Evolutionary conservation across 495 filamentous ascomycete species (phyloP), one percentile per base, ranked within the genome.

Genomic region (Patellaria atrata): DNA sequence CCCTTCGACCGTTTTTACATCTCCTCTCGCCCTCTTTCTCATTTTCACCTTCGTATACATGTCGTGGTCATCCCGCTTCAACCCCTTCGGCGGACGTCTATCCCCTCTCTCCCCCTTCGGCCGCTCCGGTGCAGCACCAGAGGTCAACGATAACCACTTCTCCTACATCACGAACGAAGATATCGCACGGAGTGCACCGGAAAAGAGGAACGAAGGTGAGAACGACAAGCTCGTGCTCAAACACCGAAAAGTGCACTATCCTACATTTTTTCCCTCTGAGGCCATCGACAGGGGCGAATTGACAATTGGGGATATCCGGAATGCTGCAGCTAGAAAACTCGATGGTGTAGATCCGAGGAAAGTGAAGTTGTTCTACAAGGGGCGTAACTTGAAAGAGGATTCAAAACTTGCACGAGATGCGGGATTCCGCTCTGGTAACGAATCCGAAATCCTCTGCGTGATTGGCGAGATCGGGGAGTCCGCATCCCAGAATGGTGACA

Each of bases 331-430:
- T 14, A 58, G 71, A 35, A 63, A 77, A 36, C 64, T 77, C 43
- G 67, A 69, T 17, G 60, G 79, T 10, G 57, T 62, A 5, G 65
- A 75, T 38, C 63, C 70, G n/a, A 61, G 69, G 27, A 56, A 68
- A 5, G 56, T 94, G 43, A 78, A 75, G 45, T 54, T 94, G 50
- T 66, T 85, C 30, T 91, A 87, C 64, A 87, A 86, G 54, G 85
- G 85, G 7, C 74, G 73, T 38, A 65, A 75, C 12, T 55, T 94
- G 24, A 77, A 75, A 49, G 71, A 85, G 40, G 65, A 75, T 44
- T 44, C 60, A 5, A 56, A 59, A n/a, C 67, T 71, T 3, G 75
- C 80, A 46, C 66, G 77, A 37, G 65, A 75, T 15, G 85, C 85
- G 44, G 77, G 78, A 4, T 65, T 87, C 20, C 27, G 50, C 10